Evolutionary conservation across 106 monocot species (phyloP), one percentile per base, ranked within the genome.

Genomic region (Phalaenopsis equestris): DNA sequence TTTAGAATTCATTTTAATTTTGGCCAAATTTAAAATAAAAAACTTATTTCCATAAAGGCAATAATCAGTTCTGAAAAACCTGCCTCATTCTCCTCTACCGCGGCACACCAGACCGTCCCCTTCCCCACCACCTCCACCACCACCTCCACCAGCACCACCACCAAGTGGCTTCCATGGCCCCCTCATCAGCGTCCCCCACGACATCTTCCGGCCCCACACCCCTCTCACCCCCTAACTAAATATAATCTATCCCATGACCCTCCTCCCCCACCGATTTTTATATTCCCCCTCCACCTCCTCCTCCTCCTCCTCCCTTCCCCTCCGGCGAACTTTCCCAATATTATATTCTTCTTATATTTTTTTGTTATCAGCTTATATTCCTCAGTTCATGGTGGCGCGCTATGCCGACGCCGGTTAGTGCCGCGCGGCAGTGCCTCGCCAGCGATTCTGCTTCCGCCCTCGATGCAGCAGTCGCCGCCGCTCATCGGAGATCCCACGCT

Each of bases 331-430:
- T 55, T 37, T 73, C 39, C 65, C 38, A 21, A 49, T 72, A 65
- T 38, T 55, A 41, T 73, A 56, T 42, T 56, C 11, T 0, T 23
- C 6, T 6, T 10, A 14, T 76, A 43, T 72, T 39, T 48, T 72
- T 65, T 30, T 30, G 37, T 78, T 7, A 47, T 64, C 68, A 41
- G 77, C 56, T 81, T 55, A 55, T 12, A 56, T 42, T 16, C 41
- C 68, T 15, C 19, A 2, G 81, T 81, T 39, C 72, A 81, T 81
- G 81, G 81, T 81, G 24, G n/a, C 49, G 56, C 68, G 77, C 64
- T 78, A 94, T 94, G 94, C 94, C 94, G 80, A 88, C 94, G 46
- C 86, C 97, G 79, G 97, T 94, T 16, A 80, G 79, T 85, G 68
- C 76, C 17, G 97, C 97, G 45, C 87, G 94, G 4, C 89, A 79